Evolutionary conservation across 768 basidiomycete species (phyloP).

Genomic region (Galerina sulciceps): DNA sequence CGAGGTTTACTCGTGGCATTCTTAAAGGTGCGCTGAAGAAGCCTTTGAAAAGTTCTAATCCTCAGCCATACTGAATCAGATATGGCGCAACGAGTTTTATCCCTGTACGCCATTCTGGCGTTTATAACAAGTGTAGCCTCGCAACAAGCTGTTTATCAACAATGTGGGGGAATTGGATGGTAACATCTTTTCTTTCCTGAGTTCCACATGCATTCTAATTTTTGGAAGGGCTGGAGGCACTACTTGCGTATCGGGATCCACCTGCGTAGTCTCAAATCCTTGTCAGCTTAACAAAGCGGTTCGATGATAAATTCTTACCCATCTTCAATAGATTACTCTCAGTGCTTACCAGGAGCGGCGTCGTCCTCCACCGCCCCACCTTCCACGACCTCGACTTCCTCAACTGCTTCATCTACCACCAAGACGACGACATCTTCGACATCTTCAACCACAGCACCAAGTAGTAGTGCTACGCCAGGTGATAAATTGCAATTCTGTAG

Average conservation of each 20-base stretch:
- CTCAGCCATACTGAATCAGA: neutral
- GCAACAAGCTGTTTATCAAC: constrained; percentile 45
- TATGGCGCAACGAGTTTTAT: constrained; percentile 15
- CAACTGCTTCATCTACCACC: constrained; percentile 20
- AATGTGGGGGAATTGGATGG: constrained; percentile 59
- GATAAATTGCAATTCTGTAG: neutral
- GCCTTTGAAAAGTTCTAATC: neutral
- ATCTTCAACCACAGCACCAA: constrained; percentile 20
- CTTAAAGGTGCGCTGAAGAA: constrained; percentile 5
- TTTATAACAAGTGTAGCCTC: constrained; percentile 30
- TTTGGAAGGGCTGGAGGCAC: constrained; percentile 50
- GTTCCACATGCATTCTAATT: neutral
- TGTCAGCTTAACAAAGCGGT: constrained; percentile 33
- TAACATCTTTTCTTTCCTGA: constrained; percentile 14
- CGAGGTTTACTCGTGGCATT: constrained; percentile 23
- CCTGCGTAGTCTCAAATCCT: constrained; percentile 47
- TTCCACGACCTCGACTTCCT: constrained; percentile 25
- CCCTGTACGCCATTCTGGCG: constrained; percentile 23
- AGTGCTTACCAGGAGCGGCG: constrained; percentile 48
- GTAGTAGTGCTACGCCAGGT: constrained; percentile 19
- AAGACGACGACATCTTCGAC: constrained; percentile 29
- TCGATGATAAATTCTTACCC: too few species aligned
- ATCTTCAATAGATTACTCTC: constrained; percentile 45
- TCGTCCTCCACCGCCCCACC: constrained; percentile 25
- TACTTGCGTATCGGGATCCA: constrained; percentile 47